Conservation (phyloP, 371 early-diverging fungal species). For the Mucor lusitanicus region DNA sequence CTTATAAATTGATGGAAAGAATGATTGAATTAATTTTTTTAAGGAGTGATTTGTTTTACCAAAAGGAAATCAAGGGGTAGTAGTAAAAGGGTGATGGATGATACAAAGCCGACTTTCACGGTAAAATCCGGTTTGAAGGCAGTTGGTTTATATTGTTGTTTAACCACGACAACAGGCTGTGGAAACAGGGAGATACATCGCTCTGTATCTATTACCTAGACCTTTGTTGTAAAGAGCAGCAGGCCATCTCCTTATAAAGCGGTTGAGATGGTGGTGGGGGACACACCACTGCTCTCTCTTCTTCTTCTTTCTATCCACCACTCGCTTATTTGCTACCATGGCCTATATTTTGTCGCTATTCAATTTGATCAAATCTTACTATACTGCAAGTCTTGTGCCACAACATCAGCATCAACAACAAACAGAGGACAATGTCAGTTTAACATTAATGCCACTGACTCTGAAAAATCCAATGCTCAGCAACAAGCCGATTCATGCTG, state of each 20-base stretch:
- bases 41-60: neutral
- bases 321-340: neutral
- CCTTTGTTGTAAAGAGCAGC: neutral
- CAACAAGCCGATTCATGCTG: neutral
- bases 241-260: neutral
- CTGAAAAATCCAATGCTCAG: neutral
- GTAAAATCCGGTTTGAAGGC: conserved; percentile 4
- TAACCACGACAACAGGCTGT: neutral
- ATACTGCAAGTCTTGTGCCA: neutral
- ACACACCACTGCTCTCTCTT: neutral
- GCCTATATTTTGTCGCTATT: conserved; percentile 1
- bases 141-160: neutral
- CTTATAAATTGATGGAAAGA: neutral
- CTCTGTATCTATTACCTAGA: no score
- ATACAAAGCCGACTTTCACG: conserved; percentile 1
- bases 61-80: neutral
- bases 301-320: neutral
- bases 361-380: neutral
- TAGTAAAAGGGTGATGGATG: neutral
- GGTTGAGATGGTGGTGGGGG: neutral
- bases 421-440: neutral
- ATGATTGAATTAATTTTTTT: neutral
- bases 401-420: neutral
- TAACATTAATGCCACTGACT: neutral
- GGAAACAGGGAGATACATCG: neutral